Evolutionary conservation across 2,329 filamentous ascomycete genomes (phyloP).

Genomic region (Colletotrichum noveboracense): DNA sequence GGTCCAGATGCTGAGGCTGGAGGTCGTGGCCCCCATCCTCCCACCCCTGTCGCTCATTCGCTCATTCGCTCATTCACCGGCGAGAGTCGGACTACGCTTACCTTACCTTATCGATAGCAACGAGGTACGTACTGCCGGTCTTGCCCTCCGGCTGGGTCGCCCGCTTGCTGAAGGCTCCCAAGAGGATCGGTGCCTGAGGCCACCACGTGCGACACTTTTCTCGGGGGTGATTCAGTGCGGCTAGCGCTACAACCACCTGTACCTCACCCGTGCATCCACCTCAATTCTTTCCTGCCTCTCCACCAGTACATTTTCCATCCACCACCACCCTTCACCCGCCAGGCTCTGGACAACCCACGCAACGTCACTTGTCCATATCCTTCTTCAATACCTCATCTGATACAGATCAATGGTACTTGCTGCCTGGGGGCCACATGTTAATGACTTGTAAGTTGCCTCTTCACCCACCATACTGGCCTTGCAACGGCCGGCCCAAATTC

Average conservation of each 20-base stretch:
- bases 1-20: not conserved
- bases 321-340: conserved; percentile 21
- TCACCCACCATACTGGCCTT: conserved; percentile 30
- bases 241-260: conserved; percentile 23
- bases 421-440: conserved; percentile 47
- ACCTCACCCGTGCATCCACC: conserved; percentile 29
- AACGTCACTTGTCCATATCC: conserved; percentile 12
- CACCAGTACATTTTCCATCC: conserved; percentile 30
- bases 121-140: not conserved
- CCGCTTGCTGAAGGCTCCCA: not conserved
- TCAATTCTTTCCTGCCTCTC: conserved; percentile 45
- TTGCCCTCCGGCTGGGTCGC: not conserved
- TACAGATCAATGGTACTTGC: conserved; percentile 25
- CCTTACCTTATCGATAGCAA: not conserved
- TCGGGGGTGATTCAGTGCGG: conserved; percentile 20
- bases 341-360: conserved; percentile 18
- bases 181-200: conserved; percentile 7
- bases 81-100: not conserved
- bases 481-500: conserved; percentile 36
- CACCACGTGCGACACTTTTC: not conserved
- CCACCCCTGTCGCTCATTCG: not conserved
- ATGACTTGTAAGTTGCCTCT: conserved; percentile 55
- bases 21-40: not conserved
- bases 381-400: conserved; percentile 7
- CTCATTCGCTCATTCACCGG: not conserved